These are phyloP conservation scores for Calonectria pauciramosa DNA, from an alignment of 2,329 filamentous ascomycete genomes.

Conservation along the genomic window DNA sequence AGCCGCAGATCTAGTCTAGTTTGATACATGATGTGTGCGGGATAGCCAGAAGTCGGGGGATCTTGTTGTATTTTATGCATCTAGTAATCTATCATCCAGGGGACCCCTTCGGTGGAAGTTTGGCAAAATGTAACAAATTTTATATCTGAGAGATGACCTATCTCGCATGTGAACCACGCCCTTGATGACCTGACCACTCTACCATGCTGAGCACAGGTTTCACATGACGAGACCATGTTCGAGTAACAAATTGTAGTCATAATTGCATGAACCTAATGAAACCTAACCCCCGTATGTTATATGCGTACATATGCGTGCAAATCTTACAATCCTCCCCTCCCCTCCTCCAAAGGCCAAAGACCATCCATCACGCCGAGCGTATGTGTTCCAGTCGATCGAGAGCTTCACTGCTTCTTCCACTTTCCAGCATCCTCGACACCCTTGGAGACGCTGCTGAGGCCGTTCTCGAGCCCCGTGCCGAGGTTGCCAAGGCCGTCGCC, in stretches of 20 bases:
- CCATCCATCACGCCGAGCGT: neutral
- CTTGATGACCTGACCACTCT: neutral
- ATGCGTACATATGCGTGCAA: neutral
- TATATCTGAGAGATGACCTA: neutral
- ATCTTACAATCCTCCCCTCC: neutral
- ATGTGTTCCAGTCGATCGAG: neutral
- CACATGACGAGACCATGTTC: neutral
- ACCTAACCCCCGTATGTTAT: neutral
- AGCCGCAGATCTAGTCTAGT: neutral
- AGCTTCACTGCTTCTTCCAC: constrained; percentile 60
- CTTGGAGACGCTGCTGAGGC: constrained; percentile 62
- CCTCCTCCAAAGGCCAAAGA: no score
- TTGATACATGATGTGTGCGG: neutral
- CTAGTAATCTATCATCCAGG: neutral
- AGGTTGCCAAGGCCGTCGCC: constrained; percentile 68
- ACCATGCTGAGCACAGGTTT: neutral
- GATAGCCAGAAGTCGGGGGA: neutral
- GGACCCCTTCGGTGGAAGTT: neutral
- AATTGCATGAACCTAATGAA: neutral
- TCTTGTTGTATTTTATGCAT: neutral
- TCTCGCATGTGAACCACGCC: neutral
- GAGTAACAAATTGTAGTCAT: neutral
- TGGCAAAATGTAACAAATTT: neutral
- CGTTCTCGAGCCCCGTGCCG: constrained; percentile 67
- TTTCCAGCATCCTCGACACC: constrained; percentile 71